phyloP scores from a whole-genome alignment of 1,139 yeast genomes.

The Nakaseomyces kungkrabaensis region DNA sequence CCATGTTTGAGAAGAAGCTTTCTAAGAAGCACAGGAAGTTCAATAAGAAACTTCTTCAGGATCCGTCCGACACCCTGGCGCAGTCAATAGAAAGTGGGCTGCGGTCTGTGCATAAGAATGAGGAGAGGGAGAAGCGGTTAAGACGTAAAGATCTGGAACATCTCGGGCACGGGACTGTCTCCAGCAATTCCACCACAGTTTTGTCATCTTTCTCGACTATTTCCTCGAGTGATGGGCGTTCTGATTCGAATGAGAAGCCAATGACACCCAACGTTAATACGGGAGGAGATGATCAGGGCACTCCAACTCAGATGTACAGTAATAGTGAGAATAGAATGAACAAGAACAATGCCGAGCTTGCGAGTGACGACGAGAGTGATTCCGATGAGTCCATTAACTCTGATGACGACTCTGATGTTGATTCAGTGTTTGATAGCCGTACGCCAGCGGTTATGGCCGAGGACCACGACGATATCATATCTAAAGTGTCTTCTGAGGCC shows the following conservation, averaged over 20 bases:
- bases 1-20: constrained; percentile 3
- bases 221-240: not conserved
- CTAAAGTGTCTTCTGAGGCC: not conserved
- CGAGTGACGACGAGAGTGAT: not conserved
- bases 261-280: not conserved
- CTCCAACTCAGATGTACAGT: constrained; percentile 1
- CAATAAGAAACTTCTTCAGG: not conserved
- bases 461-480: not conserved
- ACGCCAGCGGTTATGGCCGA: constrained; percentile 2
- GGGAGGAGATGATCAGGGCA: not conserved
- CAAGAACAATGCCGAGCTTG: not conserved
- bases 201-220: not conserved
- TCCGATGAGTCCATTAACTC: not conserved
- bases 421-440: not conserved
- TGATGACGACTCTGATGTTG: not conserved
- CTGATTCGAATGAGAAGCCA: not conserved
- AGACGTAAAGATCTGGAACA: not conserved
- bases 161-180: not conserved
- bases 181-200: not conserved
- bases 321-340: not conserved
- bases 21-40: constrained; percentile 3
- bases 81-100: not conserved
- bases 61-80: constrained; percentile 1
- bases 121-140: constrained; percentile 1
- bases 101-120: not conserved